Evolutionary conservation across 345 rosid species (phyloP), one percentile per base, ranked within the genome.

Genomic region (Ceriops zippeliana): DNA sequence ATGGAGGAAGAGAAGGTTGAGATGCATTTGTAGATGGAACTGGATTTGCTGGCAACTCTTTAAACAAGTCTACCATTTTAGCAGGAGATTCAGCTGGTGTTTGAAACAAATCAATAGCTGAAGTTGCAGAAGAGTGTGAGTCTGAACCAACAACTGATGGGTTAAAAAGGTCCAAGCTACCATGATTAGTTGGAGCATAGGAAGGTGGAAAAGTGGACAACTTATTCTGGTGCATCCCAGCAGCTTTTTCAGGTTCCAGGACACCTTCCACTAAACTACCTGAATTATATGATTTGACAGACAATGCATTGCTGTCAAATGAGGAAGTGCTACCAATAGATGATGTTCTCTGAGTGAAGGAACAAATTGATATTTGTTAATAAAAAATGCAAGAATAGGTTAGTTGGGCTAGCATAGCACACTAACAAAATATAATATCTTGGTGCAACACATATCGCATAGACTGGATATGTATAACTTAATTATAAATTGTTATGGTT

Each of bases 261-360:
- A 63, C 68, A 53, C 66, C 79, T 76, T 90, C 92, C n/a, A 63
- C 69, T 31, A 84, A 77, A 76, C 79, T 73, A 66, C 84, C 79
- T 0, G 88, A 84, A 74, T 82, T 80, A 73, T 77, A 75, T 63
- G 96, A 87, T 82, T 83, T 88, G 68, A 83, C 38, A 74, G 92
- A 85, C 78, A 71, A n/a, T 47, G 84, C 79, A 67, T 80, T 85
- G 83, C 86, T 83, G 47, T 84, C 95, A 65, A 85, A 79, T 70
- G 96, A 86, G 68, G 84, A 86, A 66, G 65, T 69, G 81, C 96
- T 89, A 79, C 86, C 93, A n/a, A 73, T 78, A 67, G 99, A 91
- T 53, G 81, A 67, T 56, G 88, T 80, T 86, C 93, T 87, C 97
- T 95, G 87, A 61, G 71, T 32, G 56, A 64, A 77, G 64, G 35